Conservation (phyloP, 805 yeast species). For the Candida boleticola region DNA sequence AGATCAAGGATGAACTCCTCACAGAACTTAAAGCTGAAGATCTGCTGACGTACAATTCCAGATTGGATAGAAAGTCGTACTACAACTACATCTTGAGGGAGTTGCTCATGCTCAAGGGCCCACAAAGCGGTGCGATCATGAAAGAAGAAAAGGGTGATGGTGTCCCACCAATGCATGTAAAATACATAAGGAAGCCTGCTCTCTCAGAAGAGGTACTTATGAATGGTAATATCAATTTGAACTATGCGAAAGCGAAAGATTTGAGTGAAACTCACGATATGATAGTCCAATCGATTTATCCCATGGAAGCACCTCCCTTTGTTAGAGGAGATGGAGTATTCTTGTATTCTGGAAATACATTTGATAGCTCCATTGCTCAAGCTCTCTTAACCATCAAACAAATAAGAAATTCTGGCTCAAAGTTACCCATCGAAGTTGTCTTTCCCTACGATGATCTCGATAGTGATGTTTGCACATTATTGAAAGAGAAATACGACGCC, state of each 20-base stretch:
- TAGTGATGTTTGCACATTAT: not conserved
- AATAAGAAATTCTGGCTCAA: slow-evolving; percentile 29
- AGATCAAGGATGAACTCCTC: not conserved
- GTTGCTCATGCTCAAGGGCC: slow-evolving; percentile 12
- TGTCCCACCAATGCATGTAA: slow-evolving; percentile 10
- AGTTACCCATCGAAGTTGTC: slow-evolving; percentile 34
- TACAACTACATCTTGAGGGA: slow-evolving; percentile 12
- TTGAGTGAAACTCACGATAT: slow-evolving; percentile 25
- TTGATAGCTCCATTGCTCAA: slow-evolving; percentile 17
- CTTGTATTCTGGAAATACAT: slow-evolving; percentile 22
- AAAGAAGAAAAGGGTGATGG: slow-evolving; percentile 15
- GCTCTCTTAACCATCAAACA: slow-evolving; percentile 30
- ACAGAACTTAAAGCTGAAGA: slow-evolving; percentile 9
- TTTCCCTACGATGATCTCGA: slow-evolving; percentile 8
- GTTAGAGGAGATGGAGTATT: slow-evolving; percentile 35
- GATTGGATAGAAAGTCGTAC: not conserved
- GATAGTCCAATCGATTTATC: slow-evolving; percentile 23
- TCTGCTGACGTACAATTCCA: slow-evolving; percentile 2
- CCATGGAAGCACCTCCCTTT: slow-evolving; percentile 24
- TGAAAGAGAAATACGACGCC: slow-evolving; percentile 18
- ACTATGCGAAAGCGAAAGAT: slow-evolving; percentile 16
- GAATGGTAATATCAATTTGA: slow-evolving; percentile 12
- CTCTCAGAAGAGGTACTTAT: slow-evolving; percentile 12
- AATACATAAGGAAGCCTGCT: slow-evolving; percentile 11
- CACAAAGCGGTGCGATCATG: slow-evolving; percentile 10